phyloP scores from a whole-genome alignment of 129 eudicot genomes.

The Flaveria sonorensis region DNA sequence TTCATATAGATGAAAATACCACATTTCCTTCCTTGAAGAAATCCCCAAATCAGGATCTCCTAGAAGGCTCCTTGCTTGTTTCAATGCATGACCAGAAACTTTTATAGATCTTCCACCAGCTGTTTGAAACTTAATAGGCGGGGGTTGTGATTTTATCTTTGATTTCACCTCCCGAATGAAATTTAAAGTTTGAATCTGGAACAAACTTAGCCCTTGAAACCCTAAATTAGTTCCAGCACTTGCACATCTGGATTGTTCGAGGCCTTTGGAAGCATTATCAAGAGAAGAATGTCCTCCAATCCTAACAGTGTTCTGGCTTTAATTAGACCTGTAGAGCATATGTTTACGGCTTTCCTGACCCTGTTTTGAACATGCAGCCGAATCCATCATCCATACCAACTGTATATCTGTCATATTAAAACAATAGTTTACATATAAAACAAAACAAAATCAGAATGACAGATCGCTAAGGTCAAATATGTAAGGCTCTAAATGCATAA shows the following conservation, averaged over 20 bases:
- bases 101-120: conserved; percentile 95
- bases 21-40: conserved; percentile 52
- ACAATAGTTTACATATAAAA: background rate
- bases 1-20: conserved; percentile 39
- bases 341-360: conserved; percentile 71
- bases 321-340: conserved; percentile 63
- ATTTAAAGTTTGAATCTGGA: conserved; percentile 33
- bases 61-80: conserved; percentile 84
- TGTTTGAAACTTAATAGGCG: conserved; percentile 82
- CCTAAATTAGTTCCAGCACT: conserved; percentile 24
- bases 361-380: conserved; percentile 60
- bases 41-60: conserved; percentile 77
- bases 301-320: conserved; percentile 81
- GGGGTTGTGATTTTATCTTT: conserved; percentile 34
- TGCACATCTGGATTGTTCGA: conserved; percentile 25
- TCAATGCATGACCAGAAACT: conserved; percentile 83
- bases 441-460: conserved; percentile 12
- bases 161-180: conserved; percentile 40
- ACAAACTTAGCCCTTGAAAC: conserved; percentile 30
- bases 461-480: conserved; percentile 10
- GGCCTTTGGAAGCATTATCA: conserved; percentile 39
- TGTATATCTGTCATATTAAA: conserved; percentile 40
- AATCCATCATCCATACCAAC: conserved; percentile 39
- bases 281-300: conserved; percentile 42
- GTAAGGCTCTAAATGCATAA: conserved; percentile 20